Conservation (phyloP, 345 rosid genomes). For the Populus tremula region DNA sequence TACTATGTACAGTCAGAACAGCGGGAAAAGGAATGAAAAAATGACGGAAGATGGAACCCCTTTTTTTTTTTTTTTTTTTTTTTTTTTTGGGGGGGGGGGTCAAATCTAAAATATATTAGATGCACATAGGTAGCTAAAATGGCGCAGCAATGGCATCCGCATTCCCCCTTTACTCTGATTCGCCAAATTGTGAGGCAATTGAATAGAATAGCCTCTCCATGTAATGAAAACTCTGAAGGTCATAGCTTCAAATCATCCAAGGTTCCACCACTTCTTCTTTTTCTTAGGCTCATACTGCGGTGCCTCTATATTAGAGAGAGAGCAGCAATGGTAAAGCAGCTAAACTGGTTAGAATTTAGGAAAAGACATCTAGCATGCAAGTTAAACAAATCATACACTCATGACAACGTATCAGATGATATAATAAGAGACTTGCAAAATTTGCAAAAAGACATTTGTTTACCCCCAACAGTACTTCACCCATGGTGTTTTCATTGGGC, state of each 20-base stretch:
- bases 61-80: too few species aligned
- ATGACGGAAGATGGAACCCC: not conserved
- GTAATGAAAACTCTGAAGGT: not conserved
- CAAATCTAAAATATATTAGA: not conserved
- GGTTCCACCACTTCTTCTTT: slow-evolving; percentile 50
- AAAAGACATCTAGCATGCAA: too few species aligned
- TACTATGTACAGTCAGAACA: not conserved
- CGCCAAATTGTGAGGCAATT: not conserved
- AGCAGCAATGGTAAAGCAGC: not conserved
- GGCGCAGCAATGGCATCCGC: not conserved
- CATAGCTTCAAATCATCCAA: slow-evolving; percentile 20
- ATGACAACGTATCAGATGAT: too few species aligned
- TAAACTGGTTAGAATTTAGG: not conserved
- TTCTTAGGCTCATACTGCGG: slow-evolving; percentile 29
- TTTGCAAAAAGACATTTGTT: too few species aligned
- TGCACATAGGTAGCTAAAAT: not conserved
- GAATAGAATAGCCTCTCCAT: not conserved
- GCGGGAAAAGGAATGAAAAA: not conserved
- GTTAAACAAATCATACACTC: too few species aligned
- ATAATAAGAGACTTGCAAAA: too few species aligned
- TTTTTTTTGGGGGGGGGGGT: not conserved
- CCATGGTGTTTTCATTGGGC: not conserved
- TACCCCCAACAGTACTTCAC: not conserved
- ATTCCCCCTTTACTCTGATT: not conserved
- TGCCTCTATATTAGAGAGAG: slow-evolving; percentile 27